Evolutionary conservation across 2,329 filamentous ascomycete genomes (phyloP).

Genomic region (Hymenotorrendiella dingleyae): DNA sequence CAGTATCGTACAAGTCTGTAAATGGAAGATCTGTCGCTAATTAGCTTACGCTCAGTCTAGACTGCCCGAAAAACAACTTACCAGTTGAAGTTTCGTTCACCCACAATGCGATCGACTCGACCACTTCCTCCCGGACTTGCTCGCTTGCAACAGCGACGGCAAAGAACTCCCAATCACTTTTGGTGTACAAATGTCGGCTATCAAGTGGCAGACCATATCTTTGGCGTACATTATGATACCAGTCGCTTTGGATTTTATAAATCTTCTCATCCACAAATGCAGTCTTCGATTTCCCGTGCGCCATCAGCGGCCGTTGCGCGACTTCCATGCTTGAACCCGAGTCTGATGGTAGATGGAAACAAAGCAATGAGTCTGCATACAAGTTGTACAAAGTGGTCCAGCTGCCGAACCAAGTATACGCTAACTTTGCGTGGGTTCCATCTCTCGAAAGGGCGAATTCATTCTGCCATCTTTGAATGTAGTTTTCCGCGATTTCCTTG

Average conservation of each 20-base stretch:
- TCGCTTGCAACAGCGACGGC: constrained; percentile 71
- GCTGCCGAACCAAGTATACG: constrained; percentile 68
- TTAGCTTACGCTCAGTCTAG: constrained; percentile 5
- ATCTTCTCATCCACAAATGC: constrained; percentile 68
- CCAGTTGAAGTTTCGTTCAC: constrained; percentile 73
- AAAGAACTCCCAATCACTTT: constrained; percentile 90
- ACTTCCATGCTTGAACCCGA: constrained; percentile 16
- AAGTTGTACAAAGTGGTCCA: constrained; percentile 71
- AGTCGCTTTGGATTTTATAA: constrained; percentile 73
- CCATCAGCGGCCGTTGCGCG: constrained; percentile 24
- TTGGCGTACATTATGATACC: constrained; percentile 75
- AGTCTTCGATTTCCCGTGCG: constrained; percentile 25
- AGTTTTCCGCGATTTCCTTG: constrained; percentile 53
- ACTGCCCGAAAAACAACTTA: constrained; percentile 30
- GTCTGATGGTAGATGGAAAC: constrained; percentile 57
- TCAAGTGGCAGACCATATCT: constrained; percentile 79
- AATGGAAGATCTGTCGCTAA: constrained; percentile 56
- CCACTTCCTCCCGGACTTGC: constrained; percentile 62
- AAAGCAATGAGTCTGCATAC: constrained; percentile 67
- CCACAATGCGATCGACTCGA: constrained; percentile 71
- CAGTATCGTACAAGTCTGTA: constrained; percentile 78
- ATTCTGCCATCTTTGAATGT: constrained; percentile 61
- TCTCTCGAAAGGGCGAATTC: constrained; percentile 57
- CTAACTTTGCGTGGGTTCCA: constrained; percentile 60
- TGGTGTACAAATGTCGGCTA: constrained; percentile 75